Base-by-base conservation (phyloP, 441 rosid genomes). In the Geranium incanum region DNA sequence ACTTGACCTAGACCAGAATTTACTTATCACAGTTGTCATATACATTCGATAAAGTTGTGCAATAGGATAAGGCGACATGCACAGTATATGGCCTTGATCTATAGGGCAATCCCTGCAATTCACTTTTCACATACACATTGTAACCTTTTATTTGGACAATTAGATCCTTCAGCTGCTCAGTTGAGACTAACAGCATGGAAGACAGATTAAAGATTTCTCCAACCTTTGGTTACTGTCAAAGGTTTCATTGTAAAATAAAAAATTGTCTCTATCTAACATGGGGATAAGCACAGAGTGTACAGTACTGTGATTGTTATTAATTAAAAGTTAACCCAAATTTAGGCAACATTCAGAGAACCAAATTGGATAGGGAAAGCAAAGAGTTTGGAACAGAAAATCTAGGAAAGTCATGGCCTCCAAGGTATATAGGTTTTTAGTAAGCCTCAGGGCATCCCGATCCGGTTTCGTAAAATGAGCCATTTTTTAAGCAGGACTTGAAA, bases 281-380 rank as follows among this genome's bases (percentile, higher is more conserved):
- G 11, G 11, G 11, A 59, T 6, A 5, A 5, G 0, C 1, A 16
- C 64, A 59, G 2, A 6, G 28, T 18, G 28, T 16, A n/a, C 64
- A 5, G 28, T 16, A n/a, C 6, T 16, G 16, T 55, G 16, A 13
- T 8, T 50, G 13, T 55, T 15, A 55, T 55, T 55, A 28, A 28
- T 28, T 1, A 0, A 6, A 59, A 59, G 19, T 5, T 3, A 68
- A 60, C 48, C 36, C 28, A 76, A 74, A 70, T 36, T 60, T 7
- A 45, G 78, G 78, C 78, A 43, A 74, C 76, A 70, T 84, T 69
- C 84, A 79, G 59, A 72, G 81, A 62, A 81, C 77, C 81, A 65
- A 57, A 76, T 65, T 70, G 41, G 45, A 55, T 41, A 71, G 59
- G 36, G 59, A 13, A 66, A n/a, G 60, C 3, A 55, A 3, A 5